phyloP scores from a whole-genome alignment of 345 rosid species.

The Physaria fendleri region DNA sequence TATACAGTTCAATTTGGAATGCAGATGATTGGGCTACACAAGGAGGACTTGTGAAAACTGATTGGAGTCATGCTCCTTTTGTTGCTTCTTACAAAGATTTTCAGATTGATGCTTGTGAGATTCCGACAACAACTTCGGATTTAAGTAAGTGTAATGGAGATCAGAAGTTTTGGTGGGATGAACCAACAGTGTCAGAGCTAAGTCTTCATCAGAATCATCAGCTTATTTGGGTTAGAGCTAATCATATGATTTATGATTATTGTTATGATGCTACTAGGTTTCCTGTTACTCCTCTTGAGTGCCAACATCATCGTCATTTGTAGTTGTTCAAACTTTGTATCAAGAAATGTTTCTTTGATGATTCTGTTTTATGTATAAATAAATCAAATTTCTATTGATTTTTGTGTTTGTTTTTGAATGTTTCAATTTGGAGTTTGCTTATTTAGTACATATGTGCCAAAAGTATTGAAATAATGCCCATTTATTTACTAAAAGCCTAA shows the following conservation, averaged over 20 bases:
- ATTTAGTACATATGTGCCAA: too few relatives aligned
- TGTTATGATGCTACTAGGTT: slow-evolving; percentile 70
- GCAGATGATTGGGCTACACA: slow-evolving; percentile 99
- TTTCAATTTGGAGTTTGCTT: too few relatives aligned
- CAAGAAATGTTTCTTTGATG: slow-evolving; percentile 24
- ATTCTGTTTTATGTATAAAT: slow-evolving; percentile 29
- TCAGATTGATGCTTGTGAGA: slow-evolving; percentile 75
- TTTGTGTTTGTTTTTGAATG: slow-evolving; percentile 44
- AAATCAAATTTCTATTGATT: slow-evolving; percentile 12
- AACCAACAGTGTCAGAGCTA: slow-evolving; percentile 63
- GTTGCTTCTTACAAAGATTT: slow-evolving; percentile 76
- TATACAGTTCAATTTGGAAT: slow-evolving; percentile 97
- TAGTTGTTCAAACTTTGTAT: neutral
- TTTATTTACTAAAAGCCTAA: too few relatives aligned
- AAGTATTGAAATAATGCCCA: too few relatives aligned
- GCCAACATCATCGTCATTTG: slow-evolving; percentile 87
- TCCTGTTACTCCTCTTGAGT: slow-evolving; percentile 75
- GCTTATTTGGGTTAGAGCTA: slow-evolving; percentile 84
- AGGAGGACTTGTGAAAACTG: slow-evolving; percentile 91
- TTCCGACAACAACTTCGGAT: slow-evolving; percentile 43
- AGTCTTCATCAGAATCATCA: slow-evolving; percentile 91
- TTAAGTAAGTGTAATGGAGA: slow-evolving; percentile 44
- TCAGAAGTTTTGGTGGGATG: slow-evolving; percentile 89
- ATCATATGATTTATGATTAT: slow-evolving; percentile 88
- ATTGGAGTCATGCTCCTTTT: slow-evolving; percentile 95